phyloP scores from a whole-genome alignment of 345 rosid genomes.

The Turnera subulata region DNA sequence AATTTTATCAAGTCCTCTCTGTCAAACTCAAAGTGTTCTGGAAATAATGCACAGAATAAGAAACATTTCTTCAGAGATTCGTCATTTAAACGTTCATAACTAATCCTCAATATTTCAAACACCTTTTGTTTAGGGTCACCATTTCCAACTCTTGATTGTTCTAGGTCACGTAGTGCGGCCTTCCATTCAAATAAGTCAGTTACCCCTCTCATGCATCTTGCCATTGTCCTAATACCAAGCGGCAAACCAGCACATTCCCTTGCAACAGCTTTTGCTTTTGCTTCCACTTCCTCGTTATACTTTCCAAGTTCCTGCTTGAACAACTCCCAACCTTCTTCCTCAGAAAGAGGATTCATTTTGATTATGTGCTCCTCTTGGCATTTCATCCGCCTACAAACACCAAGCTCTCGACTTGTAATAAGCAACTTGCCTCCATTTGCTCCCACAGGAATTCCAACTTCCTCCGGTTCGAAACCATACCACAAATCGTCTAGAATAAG shows the following conservation, averaged over 20 bases:
- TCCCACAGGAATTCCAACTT: background rate
- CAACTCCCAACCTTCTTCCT: background rate
- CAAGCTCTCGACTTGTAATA: background rate
- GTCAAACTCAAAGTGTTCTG: constrained; percentile 1
- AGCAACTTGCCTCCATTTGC: background rate
- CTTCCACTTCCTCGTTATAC: background rate
- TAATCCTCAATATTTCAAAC: constrained; percentile 8
- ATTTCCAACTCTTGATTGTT: background rate
- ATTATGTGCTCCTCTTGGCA: background rate
- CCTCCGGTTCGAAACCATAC: background rate
- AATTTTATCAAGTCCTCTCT: constrained; percentile 1
- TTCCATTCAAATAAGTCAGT: background rate
- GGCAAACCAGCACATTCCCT: constrained; percentile 10
- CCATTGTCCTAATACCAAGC: constrained; percentile 1
- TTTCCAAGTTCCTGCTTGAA: background rate
- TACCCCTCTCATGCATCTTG: background rate
- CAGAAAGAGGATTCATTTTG: background rate
- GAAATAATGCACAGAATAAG: constrained; percentile 19
- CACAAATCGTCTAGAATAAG: constrained; percentile 3
- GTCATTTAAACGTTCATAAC: constrained; percentile 17
- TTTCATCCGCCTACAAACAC: background rate
- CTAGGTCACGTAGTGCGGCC: background rate
- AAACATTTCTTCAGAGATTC: constrained; percentile 1
- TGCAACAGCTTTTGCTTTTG: background rate
- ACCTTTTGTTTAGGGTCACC: background rate